These are phyloP conservation scores for Exophiala oligosperma DNA, from an alignment of 2,329 filamentous ascomycete species.

Conservation along the genomic window DNA sequence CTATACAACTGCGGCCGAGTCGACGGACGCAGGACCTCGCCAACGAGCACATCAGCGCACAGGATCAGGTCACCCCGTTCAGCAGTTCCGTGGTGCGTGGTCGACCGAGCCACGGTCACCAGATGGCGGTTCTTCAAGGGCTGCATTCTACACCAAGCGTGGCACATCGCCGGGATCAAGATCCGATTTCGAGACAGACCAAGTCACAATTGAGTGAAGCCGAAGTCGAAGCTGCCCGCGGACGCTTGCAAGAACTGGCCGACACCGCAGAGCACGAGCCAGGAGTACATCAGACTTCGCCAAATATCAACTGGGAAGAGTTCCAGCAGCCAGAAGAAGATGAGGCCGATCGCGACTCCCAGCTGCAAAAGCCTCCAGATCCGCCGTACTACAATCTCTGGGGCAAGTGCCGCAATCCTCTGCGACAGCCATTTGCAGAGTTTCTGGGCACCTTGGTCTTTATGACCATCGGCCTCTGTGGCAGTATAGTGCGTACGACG, in stretches of 20 bases:
- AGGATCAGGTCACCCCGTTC: conserved; percentile 4
- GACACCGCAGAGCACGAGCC: conserved; percentile 11
- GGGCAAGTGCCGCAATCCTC: conserved; percentile 30
- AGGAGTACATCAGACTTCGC: background rate
- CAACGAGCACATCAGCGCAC: conserved; percentile 16
- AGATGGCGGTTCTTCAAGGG: background rate
- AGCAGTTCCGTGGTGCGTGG: background rate
- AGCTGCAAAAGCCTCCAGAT: conserved; percentile 11
- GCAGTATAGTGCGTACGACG: conserved; percentile 29
- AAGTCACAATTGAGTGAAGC: conserved; percentile 1
- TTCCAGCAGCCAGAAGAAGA: conserved; percentile 4
- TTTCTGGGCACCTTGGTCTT: conserved; percentile 31
- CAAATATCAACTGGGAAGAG: conserved; percentile 20
- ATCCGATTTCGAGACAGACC: background rate
- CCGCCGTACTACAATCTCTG: conserved; percentile 33
- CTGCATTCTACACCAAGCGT: background rate
- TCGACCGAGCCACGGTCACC: background rate
- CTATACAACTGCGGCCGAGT: background rate
- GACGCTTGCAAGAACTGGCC: conserved; percentile 10
- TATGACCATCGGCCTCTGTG: conserved; percentile 35
- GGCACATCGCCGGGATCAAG: background rate
- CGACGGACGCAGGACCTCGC: background rate
- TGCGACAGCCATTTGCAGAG: conserved; percentile 35
- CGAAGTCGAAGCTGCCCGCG: conserved; percentile 10
- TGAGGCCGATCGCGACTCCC: background rate